Evolutionary conservation across 257 asterid genomes (phyloP), one percentile per base, ranked within the genome.

Genomic region (Marsdenia floribunda): DNA sequence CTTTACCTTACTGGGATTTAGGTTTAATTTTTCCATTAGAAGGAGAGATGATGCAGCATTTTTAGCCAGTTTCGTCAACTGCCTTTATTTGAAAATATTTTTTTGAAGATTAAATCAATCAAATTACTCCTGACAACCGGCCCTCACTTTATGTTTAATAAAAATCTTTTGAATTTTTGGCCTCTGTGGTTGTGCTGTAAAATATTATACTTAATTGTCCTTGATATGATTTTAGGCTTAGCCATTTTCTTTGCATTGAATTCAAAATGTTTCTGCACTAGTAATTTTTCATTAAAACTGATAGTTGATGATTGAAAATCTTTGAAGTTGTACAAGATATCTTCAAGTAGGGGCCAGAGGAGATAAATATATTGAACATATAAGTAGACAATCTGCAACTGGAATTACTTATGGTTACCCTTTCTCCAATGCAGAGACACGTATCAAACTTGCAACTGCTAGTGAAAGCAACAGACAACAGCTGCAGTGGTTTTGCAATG

Each of bases 401-500:
- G 47, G 47, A 64, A 33, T 35, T 35, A 35, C 24, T 35, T 18
- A 64, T 15, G n/a, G 47, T 64, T 61, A 65, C 52, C 72, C 80
- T 70, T 35, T 75, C 53, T 49, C 76, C 75, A 72, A 75, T 73
- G 73, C 90, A 94, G 99, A 80, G 74, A 64, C 87, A 76, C 89
- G 93, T 5, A 75, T 92, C 55, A 94, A 84, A 82, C 87, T 94
- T 71, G 89, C 89, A 72, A 89, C 97, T 67, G 75, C 82, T 22
- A 78, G 74, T 63, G 97, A 84, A 73, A 87, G 81, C 40, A 92
- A 88, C 61, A 92, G 80, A 78, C 89, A 82, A 54, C 91, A 87
- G 70, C 79, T 94, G 88, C 88, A 87, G 87, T 79, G 86, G 54
- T 92, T 92, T 79, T 92, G 96, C 83, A 85, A 85, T 87, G 99